Evolutionary conservation across 257 asterid genomes (phyloP).

Genomic region (Lavandula angustifolia): DNA sequence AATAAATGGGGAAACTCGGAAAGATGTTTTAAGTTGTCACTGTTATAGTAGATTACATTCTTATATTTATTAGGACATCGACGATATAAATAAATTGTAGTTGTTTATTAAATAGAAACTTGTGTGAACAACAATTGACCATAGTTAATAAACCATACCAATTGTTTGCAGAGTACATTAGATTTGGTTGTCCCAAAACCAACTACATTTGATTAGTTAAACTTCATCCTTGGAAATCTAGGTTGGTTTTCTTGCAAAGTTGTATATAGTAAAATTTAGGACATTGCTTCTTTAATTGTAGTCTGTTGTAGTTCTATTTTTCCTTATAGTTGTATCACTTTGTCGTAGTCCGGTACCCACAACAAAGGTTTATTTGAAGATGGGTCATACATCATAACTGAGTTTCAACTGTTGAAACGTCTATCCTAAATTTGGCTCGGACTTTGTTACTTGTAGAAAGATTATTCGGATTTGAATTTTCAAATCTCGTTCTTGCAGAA

Average conservation of each 20-base stretch:
- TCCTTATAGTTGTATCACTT: too few species aligned
- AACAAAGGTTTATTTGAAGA: neutral
- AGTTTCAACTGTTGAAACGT: neutral
- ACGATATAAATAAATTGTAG: too few species aligned
- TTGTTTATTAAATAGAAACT: too few species aligned
- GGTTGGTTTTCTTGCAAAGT: neutral
- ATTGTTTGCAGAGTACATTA: conserved; percentile 3
- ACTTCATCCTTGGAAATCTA: neutral
- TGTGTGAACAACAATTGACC: too few species aligned
- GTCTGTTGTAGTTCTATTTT: neutral
- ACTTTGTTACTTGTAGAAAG: neutral
- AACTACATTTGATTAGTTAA: neutral
- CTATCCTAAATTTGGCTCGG: neutral
- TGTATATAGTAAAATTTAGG: neutral
- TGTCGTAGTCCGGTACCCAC: neutral
- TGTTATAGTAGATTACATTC: too few species aligned
- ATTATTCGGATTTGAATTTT: conserved; percentile 8
- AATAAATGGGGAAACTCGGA: too few species aligned
- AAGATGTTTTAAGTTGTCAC: too few species aligned
- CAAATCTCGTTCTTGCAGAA: conserved; percentile 34
- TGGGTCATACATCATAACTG: neutral
- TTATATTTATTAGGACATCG: too few species aligned
- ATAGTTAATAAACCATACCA: too few species aligned
- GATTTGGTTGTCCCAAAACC: too few species aligned
- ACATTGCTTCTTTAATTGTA: neutral